A percentile compares a stretch with the other conserved stretches of the same genome.
Conservation (phyloP, 2,329 filamentous ascomycete genomes). For the Apiospora arundinis region DNA sequence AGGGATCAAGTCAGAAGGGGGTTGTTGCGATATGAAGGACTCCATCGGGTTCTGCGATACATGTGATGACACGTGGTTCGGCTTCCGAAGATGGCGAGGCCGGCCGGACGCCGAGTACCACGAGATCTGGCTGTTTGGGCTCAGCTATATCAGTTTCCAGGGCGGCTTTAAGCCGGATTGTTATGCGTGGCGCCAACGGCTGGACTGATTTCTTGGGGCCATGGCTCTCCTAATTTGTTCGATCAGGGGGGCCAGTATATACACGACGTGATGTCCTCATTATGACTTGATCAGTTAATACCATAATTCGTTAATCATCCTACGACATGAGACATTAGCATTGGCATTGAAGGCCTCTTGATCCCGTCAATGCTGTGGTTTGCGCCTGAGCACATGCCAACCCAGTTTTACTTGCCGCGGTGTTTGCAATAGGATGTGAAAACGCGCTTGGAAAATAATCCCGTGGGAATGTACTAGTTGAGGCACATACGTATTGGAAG, state of each 20-base stretch:
- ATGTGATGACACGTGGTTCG: conserved; percentile 22
- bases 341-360: not conserved
- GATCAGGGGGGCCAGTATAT: not conserved
- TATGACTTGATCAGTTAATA: not conserved
- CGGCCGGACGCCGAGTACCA: conserved; percentile 18
- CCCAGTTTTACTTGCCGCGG: not conserved
- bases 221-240: not conserved
- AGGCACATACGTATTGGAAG: no score
- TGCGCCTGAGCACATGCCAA: not conserved
- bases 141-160: conserved; percentile 21
- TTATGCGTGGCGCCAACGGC: conserved; percentile 14
- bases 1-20: not conserved
- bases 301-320: conserved; percentile 9
- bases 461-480: not conserved
- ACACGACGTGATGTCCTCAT: not conserved
- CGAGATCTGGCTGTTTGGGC: conserved; percentile 22
- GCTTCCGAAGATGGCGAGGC: conserved; percentile 19
- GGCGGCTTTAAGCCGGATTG: conserved; percentile 21
- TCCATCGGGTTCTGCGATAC: conserved; percentile 21
- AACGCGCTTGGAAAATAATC: not conserved
- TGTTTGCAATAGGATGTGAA: not conserved
- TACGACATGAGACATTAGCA: not conserved
- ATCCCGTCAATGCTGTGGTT: not conserved
- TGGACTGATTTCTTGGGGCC: not conserved
- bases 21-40: conserved; percentile 20